Base-by-base conservation (phyloP, 2,329 filamentous ascomycete species). In the Ilyonectria sp. region DNA sequence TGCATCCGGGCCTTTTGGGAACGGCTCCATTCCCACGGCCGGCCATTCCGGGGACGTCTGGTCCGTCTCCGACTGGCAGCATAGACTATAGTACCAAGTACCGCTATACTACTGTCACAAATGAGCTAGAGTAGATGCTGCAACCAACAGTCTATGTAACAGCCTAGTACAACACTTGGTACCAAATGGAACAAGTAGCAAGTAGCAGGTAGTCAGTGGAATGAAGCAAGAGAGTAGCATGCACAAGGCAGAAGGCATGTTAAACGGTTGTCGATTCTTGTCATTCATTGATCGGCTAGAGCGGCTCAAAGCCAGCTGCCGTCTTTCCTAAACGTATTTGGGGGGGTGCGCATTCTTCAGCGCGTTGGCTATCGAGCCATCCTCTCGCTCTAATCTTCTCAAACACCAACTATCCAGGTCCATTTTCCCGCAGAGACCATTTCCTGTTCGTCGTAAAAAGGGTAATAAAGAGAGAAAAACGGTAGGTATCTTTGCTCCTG, bases 401-500 rank as follows among this genome's bases (percentile, higher is more conserved):
- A 65, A 65, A 52, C 52, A 50, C 56, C 37, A 44, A 58, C 26
- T 37, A 29, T 55, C 44, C 50, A 52, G 47, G 33, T 47, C 57
- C 56, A 50, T 68, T 68, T 64, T 64, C 8, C 37, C 60, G 37
- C 44, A 40, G 31, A 62, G 49, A 17, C 56, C 46, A 35, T 47
- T 44, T 54, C 58, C 59, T 56, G 59, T 56, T 46, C 56, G 57
- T 65, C 61, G 43, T 62, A 26, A 61, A 57, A 60, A 37, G 46
- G 60, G 60, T 65, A 63, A 71, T 61, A 61, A 46, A 67, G 60
- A 62, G 37, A 31, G 54, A 46, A 40, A 61, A 33, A 52, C 47
- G 40, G 59, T 61, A 70, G 63, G 67, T 72, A 70, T 72, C 74
- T 68, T 69, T 56, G 55, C 57, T 70, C 64, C 73, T 57, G 54